Evolutionary conservation across 2,329 filamentous ascomycete species (phyloP), one percentile per base, ranked within the genome.

Genomic region (Phialophora macrospora): DNA sequence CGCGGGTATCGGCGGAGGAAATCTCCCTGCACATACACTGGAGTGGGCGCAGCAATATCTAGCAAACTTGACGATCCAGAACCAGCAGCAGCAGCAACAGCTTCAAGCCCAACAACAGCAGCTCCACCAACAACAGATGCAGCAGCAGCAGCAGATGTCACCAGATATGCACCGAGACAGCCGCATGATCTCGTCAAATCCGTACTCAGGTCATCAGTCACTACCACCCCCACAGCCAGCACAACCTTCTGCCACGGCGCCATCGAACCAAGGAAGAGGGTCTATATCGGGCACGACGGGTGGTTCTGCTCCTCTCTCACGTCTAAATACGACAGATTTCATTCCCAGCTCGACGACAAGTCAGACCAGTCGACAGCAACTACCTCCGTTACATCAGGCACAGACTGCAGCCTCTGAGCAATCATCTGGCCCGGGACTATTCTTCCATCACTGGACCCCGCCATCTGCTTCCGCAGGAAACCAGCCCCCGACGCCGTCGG

Each of bases 391-490:
- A 73, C 82, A 81, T 73, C 84, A 80, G 75, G 77, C 79, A 46
- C 84, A 87, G 62, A 78, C 81, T 7, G 78, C 82, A 46, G 75
- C 79, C 54, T 83, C 85, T 65, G 86, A 88, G 72, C 79, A 86
- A 52, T 82, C 88, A 69, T 84, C 87, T 20, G 91, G 90, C 48
- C 88, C 90, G 0, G 90, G 89, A 24, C 90, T 96, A 55, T 95
- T 92, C 77, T 97, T 97, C 76, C 92, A 96, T 75, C 92, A 96
- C 75, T 97, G 93, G 92, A 90, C 94, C 66, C 93, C 93, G 54
- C 93, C 93, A 14, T 80, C 83, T 70, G 83, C 85, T 66, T 80
- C 83, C 70, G 80, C 82, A 75, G 82, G 85, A 64, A 87, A 87
- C 73, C 88, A 90, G 75, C 89, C 90, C 67, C 86, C 85, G 73